Conservation (phyloP, 352 stramenopile species). For the Pythium insidiosum region DNA sequence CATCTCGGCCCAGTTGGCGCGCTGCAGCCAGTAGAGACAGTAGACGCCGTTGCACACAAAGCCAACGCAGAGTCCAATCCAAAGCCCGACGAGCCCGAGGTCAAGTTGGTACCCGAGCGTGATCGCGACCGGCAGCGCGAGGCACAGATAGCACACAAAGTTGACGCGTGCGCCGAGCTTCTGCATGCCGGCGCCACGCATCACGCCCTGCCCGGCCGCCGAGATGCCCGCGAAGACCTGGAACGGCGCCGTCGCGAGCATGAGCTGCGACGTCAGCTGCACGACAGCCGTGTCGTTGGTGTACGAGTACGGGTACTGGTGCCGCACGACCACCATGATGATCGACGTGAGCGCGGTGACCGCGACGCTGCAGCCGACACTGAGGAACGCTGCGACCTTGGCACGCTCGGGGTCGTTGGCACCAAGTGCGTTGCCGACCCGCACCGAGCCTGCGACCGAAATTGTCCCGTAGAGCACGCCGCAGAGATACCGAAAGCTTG, state of each 20-base stretch:
- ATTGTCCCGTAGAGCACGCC: conserved; percentile 67
- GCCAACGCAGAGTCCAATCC: conserved; percentile 63
- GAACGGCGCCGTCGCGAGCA: conserved; percentile 63
- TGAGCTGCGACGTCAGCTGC: conserved; percentile 39
- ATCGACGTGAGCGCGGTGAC: conserved; percentile 40
- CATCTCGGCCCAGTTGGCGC: conserved; percentile 67
- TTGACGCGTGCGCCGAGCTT: conserved; percentile 76
- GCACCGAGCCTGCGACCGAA: conserved; percentile 62
- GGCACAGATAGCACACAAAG: conserved; percentile 76
- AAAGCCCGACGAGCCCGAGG: conserved; percentile 68
- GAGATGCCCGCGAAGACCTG: conserved; percentile 82
- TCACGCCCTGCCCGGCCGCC: conserved; percentile 60
- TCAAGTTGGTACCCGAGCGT: conserved; percentile 57
- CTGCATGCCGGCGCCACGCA: conserved; percentile 76
- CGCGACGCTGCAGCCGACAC: conserved; percentile 29
- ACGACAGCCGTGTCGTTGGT: conserved; percentile 48
- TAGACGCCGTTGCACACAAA: conserved; percentile 62
- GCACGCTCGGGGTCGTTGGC: conserved; percentile 71
- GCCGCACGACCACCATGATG: conserved; percentile 44
- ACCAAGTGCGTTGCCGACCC: conserved; percentile 81
- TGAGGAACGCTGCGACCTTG: conserved; percentile 57
- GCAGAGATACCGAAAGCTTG: conserved; percentile 61
- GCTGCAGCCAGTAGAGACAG: conserved; percentile 57
- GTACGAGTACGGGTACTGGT: conserved; percentile 54
- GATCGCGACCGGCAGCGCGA: conserved; percentile 75